Percentiles rank a stretch among this genome's conserved stretches.
phyloP scores from a whole-genome alignment of 495 filamentous ascomycete genomes.

The Sphaerosporella brunnea region DNA sequence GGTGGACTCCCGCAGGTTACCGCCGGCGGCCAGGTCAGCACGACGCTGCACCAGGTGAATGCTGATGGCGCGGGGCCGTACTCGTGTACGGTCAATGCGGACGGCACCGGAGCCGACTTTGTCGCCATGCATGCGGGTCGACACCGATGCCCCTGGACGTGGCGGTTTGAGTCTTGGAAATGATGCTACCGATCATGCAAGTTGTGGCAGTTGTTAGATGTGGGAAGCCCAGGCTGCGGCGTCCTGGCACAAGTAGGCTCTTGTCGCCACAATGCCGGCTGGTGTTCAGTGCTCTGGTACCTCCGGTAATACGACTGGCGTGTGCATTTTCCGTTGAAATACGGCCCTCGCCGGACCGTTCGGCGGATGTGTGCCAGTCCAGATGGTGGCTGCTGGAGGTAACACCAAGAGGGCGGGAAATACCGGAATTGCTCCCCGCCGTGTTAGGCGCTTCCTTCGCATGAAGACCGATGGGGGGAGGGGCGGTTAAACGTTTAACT shows the following conservation, averaged over 20 bases:
- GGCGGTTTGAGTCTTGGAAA: slow-evolving; percentile 9
- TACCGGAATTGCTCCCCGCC: too few species aligned
- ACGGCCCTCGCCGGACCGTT: slow-evolving; percentile 41
- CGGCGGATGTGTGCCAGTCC: slow-evolving; percentile 31
- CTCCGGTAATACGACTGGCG: slow-evolving; percentile 35
- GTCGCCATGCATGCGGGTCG: slow-evolving; percentile 13
- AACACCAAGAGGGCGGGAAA: neutral
- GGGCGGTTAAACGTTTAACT: too few species aligned
- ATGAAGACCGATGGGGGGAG: too few species aligned
- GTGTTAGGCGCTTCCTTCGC: too few species aligned
- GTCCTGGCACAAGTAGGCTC: neutral
- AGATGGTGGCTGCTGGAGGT: neutral
- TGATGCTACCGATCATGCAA: slow-evolving; percentile 12
- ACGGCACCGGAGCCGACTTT: slow-evolving; percentile 31
- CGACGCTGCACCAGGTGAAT: slow-evolving; percentile 40
- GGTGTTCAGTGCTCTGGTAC: slow-evolving; percentile 43
- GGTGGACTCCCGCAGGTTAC: slow-evolving; percentile 34
- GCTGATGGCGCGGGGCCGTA: slow-evolving; percentile 35
- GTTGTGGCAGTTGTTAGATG: too few species aligned
- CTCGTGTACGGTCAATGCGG: slow-evolving; percentile 34
- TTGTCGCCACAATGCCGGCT: slow-evolving; percentile 32
- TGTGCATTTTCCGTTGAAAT: slow-evolving; percentile 44
- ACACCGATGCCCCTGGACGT: slow-evolving; percentile 20
- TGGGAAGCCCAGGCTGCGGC: too few species aligned
- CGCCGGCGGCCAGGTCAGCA: slow-evolving; percentile 31